These are phyloP conservation scores for Ceratocystis cubensis DNA, from an alignment of 2,329 filamentous ascomycete species.

Conservation along the genomic window DNA sequence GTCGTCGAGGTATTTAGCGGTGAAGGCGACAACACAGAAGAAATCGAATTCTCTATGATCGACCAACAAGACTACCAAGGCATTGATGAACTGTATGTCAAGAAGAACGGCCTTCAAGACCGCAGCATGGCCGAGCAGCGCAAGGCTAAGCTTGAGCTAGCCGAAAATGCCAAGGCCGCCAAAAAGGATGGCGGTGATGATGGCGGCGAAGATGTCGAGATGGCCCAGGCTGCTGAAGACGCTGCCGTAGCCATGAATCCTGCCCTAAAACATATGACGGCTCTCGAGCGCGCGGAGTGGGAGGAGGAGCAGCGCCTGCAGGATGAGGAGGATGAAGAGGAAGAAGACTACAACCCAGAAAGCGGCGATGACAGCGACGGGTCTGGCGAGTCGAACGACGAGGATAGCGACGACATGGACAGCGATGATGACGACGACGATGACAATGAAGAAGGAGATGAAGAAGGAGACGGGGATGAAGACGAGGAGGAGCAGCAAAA, in stretches of 20 bases:
- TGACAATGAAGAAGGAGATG: constrained; percentile 17
- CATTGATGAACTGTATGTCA: constrained; percentile 51
- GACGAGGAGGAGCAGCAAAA: background rate
- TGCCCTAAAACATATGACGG: constrained; percentile 34
- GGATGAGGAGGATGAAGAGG: constrained; percentile 51
- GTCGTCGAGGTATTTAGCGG: constrained; percentile 46
- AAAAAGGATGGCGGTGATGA: constrained; percentile 33
- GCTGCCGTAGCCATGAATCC: constrained; percentile 28
- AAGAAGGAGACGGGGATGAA: background rate
- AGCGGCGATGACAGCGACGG: constrained; percentile 43
- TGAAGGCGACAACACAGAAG: constrained; percentile 36
- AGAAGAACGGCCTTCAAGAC: constrained; percentile 49
- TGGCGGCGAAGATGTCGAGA: constrained; percentile 27
- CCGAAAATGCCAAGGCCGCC: constrained; percentile 42
- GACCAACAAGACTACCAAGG: constrained; percentile 55
- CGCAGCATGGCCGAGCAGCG: constrained; percentile 56
- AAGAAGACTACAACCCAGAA: constrained; percentile 53
- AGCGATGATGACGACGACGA: constrained; percentile 26
- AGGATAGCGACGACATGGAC: constrained; percentile 31
- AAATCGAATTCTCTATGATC: constrained; percentile 56
- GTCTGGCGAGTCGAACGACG: constrained; percentile 35
- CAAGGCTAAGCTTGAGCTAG: constrained; percentile 50
- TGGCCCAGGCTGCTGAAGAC: constrained; percentile 30
- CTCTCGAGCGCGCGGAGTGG: constrained; percentile 37
- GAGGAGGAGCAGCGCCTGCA: constrained; percentile 43